Conservation (phyloP, 1,139 yeast genomes). For the Sugiyamaella sp. region DNA sequence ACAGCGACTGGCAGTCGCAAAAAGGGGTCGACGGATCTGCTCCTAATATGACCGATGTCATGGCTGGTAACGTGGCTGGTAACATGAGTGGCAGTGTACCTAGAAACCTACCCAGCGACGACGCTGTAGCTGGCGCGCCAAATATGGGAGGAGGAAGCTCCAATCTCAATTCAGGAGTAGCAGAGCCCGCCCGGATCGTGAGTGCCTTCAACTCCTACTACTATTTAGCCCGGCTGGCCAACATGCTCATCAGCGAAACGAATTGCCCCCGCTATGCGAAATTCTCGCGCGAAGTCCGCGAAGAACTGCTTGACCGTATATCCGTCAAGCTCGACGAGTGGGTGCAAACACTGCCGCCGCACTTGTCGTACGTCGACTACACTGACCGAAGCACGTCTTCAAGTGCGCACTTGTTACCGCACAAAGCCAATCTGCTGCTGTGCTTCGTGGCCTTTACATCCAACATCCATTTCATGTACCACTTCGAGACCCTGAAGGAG, state of each 20-base stretch:
- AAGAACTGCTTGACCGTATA: conserved; percentile 14
- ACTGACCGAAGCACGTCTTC: conserved; percentile 8
- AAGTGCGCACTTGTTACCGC: conserved; percentile 23
- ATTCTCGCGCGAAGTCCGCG: conserved; percentile 15
- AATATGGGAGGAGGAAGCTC: too few species aligned
- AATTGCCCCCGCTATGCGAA: conserved; percentile 24
- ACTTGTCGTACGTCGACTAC: conserved; percentile 21
- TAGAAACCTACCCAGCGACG: too few species aligned
- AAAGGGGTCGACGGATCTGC: conserved; percentile 5
- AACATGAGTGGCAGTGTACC: too few species aligned
- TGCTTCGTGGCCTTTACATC: conserved; percentile 23
- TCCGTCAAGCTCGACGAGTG: conserved; percentile 23
- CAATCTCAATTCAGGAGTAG: too few species aligned
- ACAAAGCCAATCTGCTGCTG: conserved; percentile 26
- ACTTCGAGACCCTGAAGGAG: conserved; percentile 9
- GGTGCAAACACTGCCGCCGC: conserved; percentile 24
- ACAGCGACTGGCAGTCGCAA: conserved; percentile 1
- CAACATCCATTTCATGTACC: conserved; percentile 22
- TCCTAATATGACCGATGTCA: too few species aligned
- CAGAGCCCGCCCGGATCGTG: conserved; percentile 26
- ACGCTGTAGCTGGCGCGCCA: too few species aligned
- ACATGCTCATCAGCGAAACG: conserved; percentile 24
- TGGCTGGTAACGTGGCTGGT: too few species aligned
- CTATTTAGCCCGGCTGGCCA: conserved; percentile 23
- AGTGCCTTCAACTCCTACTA: conserved; percentile 26